Percentiles rank a stretch among this genome's conserved stretches.
These are phyloP conservation scores for Termitomyces titanicus DNA, from an alignment of 768 basidiomycete species.

Conservation along the genomic window DNA sequence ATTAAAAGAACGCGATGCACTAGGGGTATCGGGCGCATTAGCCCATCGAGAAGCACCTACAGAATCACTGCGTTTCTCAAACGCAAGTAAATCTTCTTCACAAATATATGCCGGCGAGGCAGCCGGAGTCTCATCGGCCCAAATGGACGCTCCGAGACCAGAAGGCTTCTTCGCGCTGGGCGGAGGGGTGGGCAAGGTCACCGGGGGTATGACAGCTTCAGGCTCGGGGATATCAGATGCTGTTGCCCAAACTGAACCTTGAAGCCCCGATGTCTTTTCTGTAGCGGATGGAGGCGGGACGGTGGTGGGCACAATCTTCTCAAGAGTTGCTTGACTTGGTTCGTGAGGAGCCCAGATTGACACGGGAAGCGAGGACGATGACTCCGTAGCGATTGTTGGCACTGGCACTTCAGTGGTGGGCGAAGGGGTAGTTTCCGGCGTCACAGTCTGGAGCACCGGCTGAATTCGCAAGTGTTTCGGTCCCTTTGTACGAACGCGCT, in stretches of 20 bases:
- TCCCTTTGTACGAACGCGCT: neutral
- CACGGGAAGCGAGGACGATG: neutral
- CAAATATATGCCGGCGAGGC: neutral
- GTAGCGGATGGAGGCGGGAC: neutral
- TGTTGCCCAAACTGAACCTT: neutral
- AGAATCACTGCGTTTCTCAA: neutral
- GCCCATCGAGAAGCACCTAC: slow-evolving; percentile 3
- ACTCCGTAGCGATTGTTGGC: neutral
- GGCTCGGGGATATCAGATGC: neutral
- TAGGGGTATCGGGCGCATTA: neutral
- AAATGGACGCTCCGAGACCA: neutral
- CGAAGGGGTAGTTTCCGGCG: neutral
- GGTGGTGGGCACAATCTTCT: neutral
- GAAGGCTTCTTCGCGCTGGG: neutral
- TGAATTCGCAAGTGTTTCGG: neutral
- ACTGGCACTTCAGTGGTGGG: neutral
- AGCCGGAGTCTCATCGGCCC: neutral
- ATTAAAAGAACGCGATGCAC: neutral
- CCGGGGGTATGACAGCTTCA: neutral
- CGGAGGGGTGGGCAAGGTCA: neutral
- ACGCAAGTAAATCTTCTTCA: neutral
- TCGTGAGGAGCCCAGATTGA: neutral
- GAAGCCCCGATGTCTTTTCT: neutral
- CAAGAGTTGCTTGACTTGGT: neutral
- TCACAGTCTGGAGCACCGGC: neutral